A percentile compares a stretch with the other conserved stretches of the same genome.
phyloP scores from a whole-genome alignment of 768 basidiomycete species.

The Roridomyces roridus region DNA sequence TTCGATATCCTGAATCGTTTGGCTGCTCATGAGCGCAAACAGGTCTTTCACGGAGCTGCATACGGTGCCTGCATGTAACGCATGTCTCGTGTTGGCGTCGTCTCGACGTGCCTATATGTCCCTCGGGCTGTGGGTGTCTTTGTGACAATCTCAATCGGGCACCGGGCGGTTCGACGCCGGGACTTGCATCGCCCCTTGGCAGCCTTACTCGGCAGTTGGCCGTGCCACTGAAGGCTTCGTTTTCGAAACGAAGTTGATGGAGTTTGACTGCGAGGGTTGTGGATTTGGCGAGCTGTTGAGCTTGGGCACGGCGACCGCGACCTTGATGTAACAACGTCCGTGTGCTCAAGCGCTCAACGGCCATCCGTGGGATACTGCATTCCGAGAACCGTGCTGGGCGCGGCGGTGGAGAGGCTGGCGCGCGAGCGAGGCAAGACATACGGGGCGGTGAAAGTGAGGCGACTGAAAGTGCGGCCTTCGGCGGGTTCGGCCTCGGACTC shows the following conservation, averaged over 20 bases:
- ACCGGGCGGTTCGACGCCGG: neutral
- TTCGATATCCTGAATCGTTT: neutral
- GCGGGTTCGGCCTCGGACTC: neutral
- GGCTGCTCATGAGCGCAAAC: neutral
- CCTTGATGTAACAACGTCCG: neutral
- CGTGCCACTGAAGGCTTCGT: too few relatives aligned
- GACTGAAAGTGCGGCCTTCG: conserved; percentile 18
- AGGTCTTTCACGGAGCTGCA: conserved; percentile 71
- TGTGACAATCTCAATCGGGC: conserved; percentile 40
- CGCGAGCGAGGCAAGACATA: conserved; percentile 16
- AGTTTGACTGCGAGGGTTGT: too few relatives aligned
- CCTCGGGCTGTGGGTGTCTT: conserved; percentile 73
- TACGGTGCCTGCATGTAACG: conserved; percentile 66
- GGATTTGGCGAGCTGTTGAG: too few relatives aligned
- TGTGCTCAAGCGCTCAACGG: neutral
- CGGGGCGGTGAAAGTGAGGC: conserved; percentile 19
- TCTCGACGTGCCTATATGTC: conserved; percentile 58
- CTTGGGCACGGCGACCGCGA: too few relatives aligned
- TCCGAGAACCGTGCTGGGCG: conserved; percentile 21
- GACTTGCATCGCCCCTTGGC: neutral
- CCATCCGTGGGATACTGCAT: conserved; percentile 12
- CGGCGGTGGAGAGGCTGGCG: conserved; percentile 7
- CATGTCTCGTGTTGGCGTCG: conserved; percentile 70
- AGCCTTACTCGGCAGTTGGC: neutral
- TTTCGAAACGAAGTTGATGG: too few relatives aligned